Conservation (phyloP, 2,329 filamentous ascomycete genomes). For the Colletotrichum musicola region DNA sequence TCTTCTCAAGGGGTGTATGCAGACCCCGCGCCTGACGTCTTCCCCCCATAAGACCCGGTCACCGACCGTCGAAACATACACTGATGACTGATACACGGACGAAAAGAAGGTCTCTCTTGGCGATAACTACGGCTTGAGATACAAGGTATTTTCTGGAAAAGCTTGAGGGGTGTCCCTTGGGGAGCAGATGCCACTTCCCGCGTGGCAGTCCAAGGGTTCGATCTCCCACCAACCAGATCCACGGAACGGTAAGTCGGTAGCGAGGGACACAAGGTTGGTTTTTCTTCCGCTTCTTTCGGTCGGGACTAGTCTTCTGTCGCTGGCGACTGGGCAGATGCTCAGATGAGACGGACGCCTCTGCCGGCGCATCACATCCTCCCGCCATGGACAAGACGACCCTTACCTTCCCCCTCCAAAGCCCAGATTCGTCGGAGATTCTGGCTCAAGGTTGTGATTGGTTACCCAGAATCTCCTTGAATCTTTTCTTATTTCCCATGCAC, state of each 20-base stretch:
- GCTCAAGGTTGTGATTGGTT: not conserved
- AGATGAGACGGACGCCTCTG: slow-evolving; percentile 28
- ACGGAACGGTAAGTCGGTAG: slow-evolving; percentile 18
- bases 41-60: not conserved
- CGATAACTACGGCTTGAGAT: not conserved
- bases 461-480: not conserved
- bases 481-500: not conserved
- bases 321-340: slow-evolving; percentile 11
- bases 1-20: not conserved
- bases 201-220: slow-evolving; percentile 17
- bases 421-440: not conserved
- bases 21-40: not conserved
- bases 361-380: not conserved
- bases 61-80: too few species aligned
- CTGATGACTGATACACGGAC: not conserved
- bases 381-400: not conserved
- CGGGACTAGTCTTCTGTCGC: not conserved
- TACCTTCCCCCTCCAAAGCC: not conserved
- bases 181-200: slow-evolving; percentile 21
- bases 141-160: not conserved
- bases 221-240: slow-evolving; percentile 26
- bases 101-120: slow-evolving; percentile 15
- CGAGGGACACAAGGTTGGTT: slow-evolving; percentile 1
- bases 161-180: too few species aligned
- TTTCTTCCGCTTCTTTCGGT: not conserved